These are phyloP conservation scores for Lenwebbia sp. DNA, from an alignment of 345 rosid genomes.

Conservation along the genomic window DNA sequence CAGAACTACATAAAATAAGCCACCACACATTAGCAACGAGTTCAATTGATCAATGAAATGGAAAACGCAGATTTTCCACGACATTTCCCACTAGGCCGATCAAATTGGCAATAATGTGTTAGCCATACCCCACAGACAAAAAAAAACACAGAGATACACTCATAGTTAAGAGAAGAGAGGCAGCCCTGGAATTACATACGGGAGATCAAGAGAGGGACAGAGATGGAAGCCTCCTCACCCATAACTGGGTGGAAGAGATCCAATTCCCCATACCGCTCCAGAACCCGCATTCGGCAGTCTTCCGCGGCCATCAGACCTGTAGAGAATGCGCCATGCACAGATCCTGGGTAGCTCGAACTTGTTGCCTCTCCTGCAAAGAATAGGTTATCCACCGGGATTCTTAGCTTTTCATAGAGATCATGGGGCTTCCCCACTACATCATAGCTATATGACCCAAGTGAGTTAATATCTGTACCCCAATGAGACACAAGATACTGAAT, in stretches of 20 bases:
- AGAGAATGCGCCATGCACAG: slow-evolving; percentile 86
- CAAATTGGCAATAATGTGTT: slow-evolving; percentile 2
- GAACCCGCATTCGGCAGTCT: slow-evolving; percentile 86
- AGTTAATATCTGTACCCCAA: slow-evolving; percentile 71
- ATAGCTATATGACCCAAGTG: slow-evolving; percentile 86
- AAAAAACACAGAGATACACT: not conserved
- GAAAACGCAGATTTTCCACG: not conserved
- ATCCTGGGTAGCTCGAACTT: slow-evolving; percentile 61
- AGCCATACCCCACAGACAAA: slow-evolving; percentile 6
- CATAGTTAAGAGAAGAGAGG: not conserved
- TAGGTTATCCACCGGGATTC: slow-evolving; percentile 83
- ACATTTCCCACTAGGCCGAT: not conserved
- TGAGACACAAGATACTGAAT: slow-evolving; percentile 64
- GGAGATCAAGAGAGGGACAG: slow-evolving; percentile 75
- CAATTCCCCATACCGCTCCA: slow-evolving; percentile 78
- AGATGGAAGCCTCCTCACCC: slow-evolving; percentile 56
- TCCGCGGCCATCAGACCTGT: slow-evolving; percentile 89
- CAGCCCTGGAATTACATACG: slow-evolving; percentile 36
- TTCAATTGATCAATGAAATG: not conserved
- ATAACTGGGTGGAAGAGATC: slow-evolving; percentile 69
- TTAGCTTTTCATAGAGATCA: slow-evolving; percentile 74
- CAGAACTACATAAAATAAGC: not conserved
- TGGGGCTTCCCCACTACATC: slow-evolving; percentile 76
- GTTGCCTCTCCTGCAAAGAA: slow-evolving; percentile 99
- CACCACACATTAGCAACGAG: not conserved